Evolutionary conservation across 192 early-diverging fungal species (phyloP).

Genomic region (Backusella sp.): DNA sequence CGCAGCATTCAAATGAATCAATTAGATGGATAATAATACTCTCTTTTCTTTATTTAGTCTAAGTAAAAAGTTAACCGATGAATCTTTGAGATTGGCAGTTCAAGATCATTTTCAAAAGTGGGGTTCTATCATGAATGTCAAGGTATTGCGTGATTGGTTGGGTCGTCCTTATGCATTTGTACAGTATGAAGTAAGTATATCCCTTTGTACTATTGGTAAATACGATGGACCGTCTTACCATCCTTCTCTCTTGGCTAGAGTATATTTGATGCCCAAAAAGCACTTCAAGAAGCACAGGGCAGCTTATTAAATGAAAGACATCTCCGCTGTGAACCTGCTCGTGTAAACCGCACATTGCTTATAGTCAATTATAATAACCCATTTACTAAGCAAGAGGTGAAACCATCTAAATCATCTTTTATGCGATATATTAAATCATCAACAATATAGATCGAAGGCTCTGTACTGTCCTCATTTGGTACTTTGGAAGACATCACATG

Average conservation of each 20-base stretch:
- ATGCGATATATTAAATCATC: not conserved
- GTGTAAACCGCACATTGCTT: slow-evolving; percentile 75
- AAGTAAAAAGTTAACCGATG: slow-evolving; percentile 49
- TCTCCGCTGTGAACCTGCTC: slow-evolving; percentile 74
- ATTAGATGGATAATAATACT: not conserved
- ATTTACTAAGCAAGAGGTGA: slow-evolving; percentile 43
- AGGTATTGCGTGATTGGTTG: slow-evolving; percentile 74
- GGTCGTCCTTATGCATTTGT: slow-evolving; percentile 76
- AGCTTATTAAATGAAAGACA: slow-evolving; percentile 64
- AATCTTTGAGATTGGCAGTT: slow-evolving; percentile 52
- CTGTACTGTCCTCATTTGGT: slow-evolving; percentile 51
- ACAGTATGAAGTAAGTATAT: slow-evolving; percentile 60
- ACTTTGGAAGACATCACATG: slow-evolving; percentile 64
- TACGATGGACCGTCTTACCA: not conserved
- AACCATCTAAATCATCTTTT: not conserved
- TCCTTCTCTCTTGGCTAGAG: slow-evolving; percentile 29
- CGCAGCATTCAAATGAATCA: not conserved
- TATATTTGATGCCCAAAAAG: slow-evolving; percentile 52
- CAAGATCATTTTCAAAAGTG: slow-evolving; percentile 60
- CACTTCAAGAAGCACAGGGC: slow-evolving; percentile 63
- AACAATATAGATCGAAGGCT: slow-evolving; percentile 30
- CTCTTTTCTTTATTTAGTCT: slow-evolving; percentile 40
- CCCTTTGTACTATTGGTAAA: not conserved
- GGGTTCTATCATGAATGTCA: slow-evolving; percentile 65
- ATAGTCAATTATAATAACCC: slow-evolving; percentile 43